phyloP scores from a whole-genome alignment of 1,284 basidiomycete species.

The Fomitopsis palustris region DNA sequence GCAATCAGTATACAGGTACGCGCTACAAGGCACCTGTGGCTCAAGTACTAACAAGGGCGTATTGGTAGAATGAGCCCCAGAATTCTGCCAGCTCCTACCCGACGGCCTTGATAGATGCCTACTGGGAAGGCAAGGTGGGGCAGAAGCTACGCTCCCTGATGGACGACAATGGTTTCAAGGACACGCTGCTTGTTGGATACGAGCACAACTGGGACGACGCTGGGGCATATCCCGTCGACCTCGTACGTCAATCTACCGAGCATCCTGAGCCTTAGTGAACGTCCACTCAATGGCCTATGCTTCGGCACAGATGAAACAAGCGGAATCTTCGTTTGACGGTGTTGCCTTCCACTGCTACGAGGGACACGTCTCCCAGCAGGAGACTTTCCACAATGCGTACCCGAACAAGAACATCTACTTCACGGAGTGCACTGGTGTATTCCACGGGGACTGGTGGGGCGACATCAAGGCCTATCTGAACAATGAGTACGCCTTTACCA shows the following conservation, averaged over 20 bases:
- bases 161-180: slow-evolving; percentile 40
- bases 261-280: neutral
- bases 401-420: slow-evolving; percentile 49
- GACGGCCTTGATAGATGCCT: slow-evolving; percentile 34
- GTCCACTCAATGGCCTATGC: neutral
- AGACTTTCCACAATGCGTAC: slow-evolving; percentile 40
- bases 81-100: slow-evolving; percentile 43
- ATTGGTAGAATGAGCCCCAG: slow-evolving; percentile 49
- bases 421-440: slow-evolving; percentile 46
- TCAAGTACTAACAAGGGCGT: too few relatives aligned
- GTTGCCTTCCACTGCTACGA: slow-evolving; percentile 50
- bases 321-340: slow-evolving; percentile 40
- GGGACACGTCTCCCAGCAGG: slow-evolving; percentile 37
- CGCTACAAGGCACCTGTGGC: neutral
- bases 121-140: slow-evolving; percentile 39
- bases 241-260: slow-evolving; percentile 29
- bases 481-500: neutral
- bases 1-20: slow-evolving; percentile 36
- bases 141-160: slow-evolving; percentile 38
- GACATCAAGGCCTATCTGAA: slow-evolving; percentile 55
- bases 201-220: slow-evolving; percentile 51
- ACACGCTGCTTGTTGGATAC: slow-evolving; percentile 42
- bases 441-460: slow-evolving; percentile 68
- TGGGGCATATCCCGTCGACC: slow-evolving; percentile 42
- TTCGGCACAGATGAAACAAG: slow-evolving; percentile 41